These are phyloP conservation scores for Lobulomyces angularis DNA, from an alignment of 192 early-diverging fungal genomes.

Conservation along the genomic window DNA sequence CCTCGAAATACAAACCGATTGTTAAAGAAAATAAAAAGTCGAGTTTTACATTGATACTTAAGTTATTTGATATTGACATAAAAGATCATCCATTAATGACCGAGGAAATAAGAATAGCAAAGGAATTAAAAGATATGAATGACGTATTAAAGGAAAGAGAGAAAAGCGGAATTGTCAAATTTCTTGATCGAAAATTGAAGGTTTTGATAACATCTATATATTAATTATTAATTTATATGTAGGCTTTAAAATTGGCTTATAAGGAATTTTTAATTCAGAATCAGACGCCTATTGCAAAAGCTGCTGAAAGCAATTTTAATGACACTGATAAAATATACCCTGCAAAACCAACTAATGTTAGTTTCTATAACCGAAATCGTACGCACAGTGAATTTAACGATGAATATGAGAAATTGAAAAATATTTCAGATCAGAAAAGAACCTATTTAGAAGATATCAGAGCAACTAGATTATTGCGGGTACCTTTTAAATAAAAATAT, in stretches of 20 bases:
- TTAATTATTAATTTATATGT: neutral
- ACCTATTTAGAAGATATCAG: constrained; percentile 17
- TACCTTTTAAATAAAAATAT: constrained; percentile 3
- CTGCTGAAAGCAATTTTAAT: constrained; percentile 2
- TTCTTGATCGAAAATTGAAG: constrained; percentile 22
- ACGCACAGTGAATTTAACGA: neutral
- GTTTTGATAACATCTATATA: constrained; percentile 3
- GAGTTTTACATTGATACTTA: constrained; percentile 19
- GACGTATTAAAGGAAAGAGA: constrained; percentile 13
- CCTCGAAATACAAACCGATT: no score
- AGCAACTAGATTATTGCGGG: constrained; percentile 19
- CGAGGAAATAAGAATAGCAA: constrained; percentile 25
- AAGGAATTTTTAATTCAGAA: neutral
- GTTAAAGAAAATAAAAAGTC: neutral
- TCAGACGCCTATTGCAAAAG: constrained; percentile 2
- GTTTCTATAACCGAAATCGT: no score
- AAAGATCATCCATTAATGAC: constrained; percentile 34
- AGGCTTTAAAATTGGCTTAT: neutral
- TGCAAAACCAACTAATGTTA: constrained; percentile 19
- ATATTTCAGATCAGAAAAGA: constrained; percentile 8
- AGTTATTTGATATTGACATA: constrained; percentile 18
- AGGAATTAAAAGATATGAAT: constrained; percentile 21
- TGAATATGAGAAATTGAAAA: neutral
- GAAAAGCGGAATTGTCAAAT: constrained; percentile 14
- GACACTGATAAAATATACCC: constrained; percentile 19